phyloP scores from a whole-genome alignment of 2,329 filamentous ascomycete genomes.

The Rhexocercosporidium sp. region DNA sequence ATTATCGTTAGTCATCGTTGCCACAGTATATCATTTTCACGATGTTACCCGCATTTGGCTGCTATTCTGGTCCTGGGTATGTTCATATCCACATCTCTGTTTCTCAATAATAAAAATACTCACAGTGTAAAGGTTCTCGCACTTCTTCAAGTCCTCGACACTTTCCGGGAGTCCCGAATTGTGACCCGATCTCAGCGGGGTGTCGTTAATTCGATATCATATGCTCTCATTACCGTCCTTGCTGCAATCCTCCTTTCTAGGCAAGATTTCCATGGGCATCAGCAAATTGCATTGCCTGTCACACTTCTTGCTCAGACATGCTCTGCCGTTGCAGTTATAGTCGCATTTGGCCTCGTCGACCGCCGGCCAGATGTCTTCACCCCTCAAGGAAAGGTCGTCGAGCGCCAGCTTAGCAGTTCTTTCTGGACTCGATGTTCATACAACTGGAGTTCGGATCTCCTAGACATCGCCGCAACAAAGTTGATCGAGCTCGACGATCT shows the following conservation, averaged over 20 bases:
- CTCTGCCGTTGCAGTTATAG: conserved; percentile 9
- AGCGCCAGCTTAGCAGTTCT: conserved; percentile 63
- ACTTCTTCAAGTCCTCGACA: conserved; percentile 23
- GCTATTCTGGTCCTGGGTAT: conserved; percentile 65
- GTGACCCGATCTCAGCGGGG: conserved; percentile 16
- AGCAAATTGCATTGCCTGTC: conserved; percentile 3
- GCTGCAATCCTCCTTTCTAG: conserved; percentile 15
- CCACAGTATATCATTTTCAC: conserved; percentile 44
- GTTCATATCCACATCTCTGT: conserved; percentile 33
- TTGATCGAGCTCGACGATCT: conserved; percentile 66
- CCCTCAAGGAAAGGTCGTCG: conserved; percentile 50
- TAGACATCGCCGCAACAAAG: conserved; percentile 61
- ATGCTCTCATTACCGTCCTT: conserved; percentile 9
- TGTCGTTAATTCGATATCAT: conserved; percentile 18
- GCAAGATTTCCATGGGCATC: neutral
- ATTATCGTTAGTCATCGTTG: conserved; percentile 58
- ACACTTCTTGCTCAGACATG: conserved; percentile 19
- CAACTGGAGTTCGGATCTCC: conserved; percentile 62
- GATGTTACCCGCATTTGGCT: conserved; percentile 60
- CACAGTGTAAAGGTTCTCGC: conserved; percentile 13
- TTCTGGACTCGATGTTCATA: conserved; percentile 67
- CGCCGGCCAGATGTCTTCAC: conserved; percentile 69
- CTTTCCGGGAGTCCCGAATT: conserved; percentile 21
- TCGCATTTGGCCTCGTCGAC: conserved; percentile 50
- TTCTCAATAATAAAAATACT: neutral